Evolutionary conservation across 139 green algal species (phyloP).

Genomic region (Ostreobium quekettii): DNA sequence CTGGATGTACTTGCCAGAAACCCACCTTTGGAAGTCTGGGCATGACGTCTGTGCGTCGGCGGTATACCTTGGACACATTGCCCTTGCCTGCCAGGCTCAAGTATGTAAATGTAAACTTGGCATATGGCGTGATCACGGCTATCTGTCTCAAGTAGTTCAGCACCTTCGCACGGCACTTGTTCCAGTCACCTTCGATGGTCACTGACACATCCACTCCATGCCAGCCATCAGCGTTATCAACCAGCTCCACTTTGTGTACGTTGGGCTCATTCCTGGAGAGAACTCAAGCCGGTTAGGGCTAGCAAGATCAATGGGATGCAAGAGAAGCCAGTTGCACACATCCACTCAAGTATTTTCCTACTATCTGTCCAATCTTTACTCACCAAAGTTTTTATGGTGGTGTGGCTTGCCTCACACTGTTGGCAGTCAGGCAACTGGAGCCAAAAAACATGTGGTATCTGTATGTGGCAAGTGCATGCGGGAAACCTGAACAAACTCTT

Average conservation of each 20-base stretch:
- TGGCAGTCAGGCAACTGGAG: too few species aligned
- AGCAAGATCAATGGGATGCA: too few species aligned
- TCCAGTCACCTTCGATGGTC: slow-evolving; percentile 87
- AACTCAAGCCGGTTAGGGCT: too few species aligned
- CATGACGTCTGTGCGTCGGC: slow-evolving; percentile 82
- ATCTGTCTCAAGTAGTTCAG: slow-evolving; percentile 85
- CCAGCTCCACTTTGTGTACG: slow-evolving; percentile 61
- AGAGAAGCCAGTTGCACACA: too few species aligned
- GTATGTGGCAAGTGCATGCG: too few species aligned
- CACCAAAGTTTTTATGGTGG: too few species aligned
- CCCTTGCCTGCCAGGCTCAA: slow-evolving; percentile 32
- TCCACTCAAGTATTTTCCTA: too few species aligned
- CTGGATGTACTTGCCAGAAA: background rate
- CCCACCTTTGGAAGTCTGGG: slow-evolving; percentile 31
- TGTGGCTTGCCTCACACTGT: too few species aligned
- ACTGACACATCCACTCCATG: slow-evolving; percentile 73
- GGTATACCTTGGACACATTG: slow-evolving; percentile 65
- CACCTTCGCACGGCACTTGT: slow-evolving; percentile 62
- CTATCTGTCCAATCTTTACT: too few species aligned
- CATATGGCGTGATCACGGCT: slow-evolving; percentile 94
- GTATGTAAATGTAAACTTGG: slow-evolving; percentile 75
- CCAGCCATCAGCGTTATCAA: slow-evolving; percentile 69
- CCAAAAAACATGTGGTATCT: too few species aligned
- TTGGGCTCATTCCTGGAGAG: slow-evolving; percentile 77
- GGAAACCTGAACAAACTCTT: too few species aligned